These are phyloP conservation scores for Hirsutella minnesotensis DNA, from an alignment of 2,329 filamentous ascomycete genomes.

Conservation along the genomic window DNA sequence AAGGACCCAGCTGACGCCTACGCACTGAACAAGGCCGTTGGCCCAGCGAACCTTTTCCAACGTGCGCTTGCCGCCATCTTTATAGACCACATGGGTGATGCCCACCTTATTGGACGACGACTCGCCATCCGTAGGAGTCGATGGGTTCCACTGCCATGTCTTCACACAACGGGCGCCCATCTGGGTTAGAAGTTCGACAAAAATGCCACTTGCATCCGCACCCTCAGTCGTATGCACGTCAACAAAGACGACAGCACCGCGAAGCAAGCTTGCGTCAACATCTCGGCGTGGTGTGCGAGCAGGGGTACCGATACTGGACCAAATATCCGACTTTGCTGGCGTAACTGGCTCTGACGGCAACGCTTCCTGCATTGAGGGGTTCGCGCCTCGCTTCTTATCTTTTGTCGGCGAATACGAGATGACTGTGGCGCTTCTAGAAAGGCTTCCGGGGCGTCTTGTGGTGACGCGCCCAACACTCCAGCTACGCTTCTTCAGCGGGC, in stretches of 20 bases:
- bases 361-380: slow-evolving; percentile 10
- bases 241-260: slow-evolving; percentile 67
- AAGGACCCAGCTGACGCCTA: slow-evolving; percentile 79
- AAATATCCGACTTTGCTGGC: slow-evolving; percentile 28
- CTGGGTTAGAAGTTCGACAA: slow-evolving; percentile 64
- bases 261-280: slow-evolving; percentile 41
- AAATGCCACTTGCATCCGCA: slow-evolving; percentile 68
- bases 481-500: slow-evolving; percentile 35
- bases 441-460: slow-evolving; percentile 26
- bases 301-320: slow-evolving; percentile 44
- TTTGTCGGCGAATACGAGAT: slow-evolving; percentile 44
- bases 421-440: slow-evolving; percentile 37
- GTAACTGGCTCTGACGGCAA: slow-evolving; percentile 27
- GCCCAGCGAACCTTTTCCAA: slow-evolving; percentile 68
- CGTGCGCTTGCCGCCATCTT: slow-evolving; percentile 71
- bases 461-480: slow-evolving; percentile 38
- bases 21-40: slow-evolving; percentile 67
- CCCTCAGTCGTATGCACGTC: slow-evolving; percentile 78
- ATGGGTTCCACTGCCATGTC: slow-evolving; percentile 62
- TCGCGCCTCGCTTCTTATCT: slow-evolving; percentile 7
- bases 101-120: slow-evolving; percentile 43
- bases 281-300: slow-evolving; percentile 44
- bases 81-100: slow-evolving; percentile 84
- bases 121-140: slow-evolving; percentile 40
- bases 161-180: slow-evolving; percentile 76